phyloP scores from a whole-genome alignment of 2,329 filamentous ascomycete genomes.

The Fusarium sambucinum region DNA sequence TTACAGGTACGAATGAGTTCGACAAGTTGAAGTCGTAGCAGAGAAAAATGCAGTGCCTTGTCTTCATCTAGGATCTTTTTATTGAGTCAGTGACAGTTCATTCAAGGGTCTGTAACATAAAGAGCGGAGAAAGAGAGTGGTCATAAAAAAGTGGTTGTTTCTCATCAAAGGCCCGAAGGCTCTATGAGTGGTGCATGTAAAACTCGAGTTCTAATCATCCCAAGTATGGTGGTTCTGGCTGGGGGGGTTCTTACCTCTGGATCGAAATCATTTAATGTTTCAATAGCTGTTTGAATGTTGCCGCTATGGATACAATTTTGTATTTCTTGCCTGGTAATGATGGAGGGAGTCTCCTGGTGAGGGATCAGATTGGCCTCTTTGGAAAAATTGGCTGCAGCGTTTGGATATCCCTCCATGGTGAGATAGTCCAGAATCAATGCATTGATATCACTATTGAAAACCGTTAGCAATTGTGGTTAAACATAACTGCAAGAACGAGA shows the following conservation, averaged over 20 bases:
- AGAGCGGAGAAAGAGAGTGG: conserved; percentile 23
- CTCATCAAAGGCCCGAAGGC: conserved; percentile 90
- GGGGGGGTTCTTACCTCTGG: conserved; percentile 78
- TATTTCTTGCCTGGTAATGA: conserved; percentile 84
- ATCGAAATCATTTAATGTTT: conserved; percentile 88
- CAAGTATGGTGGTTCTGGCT: conserved; percentile 52
- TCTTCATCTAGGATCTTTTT: conserved; percentile 86
- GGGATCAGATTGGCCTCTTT: conserved; percentile 89
- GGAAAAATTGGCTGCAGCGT: conserved; percentile 92
- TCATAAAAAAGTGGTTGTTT: conserved; percentile 73
- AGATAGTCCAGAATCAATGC: conserved; percentile 96
- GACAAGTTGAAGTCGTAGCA: conserved; percentile 90
- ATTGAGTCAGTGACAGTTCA: conserved; percentile 24
- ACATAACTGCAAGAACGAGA: conserved; percentile 12
- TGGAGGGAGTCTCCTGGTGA: conserved; percentile 77
- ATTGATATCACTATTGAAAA: conserved; percentile 83
- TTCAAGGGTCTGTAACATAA: not conserved
- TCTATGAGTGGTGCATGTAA: conserved; percentile 99
- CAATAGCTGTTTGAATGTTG: conserved; percentile 86
- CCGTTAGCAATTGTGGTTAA: conserved; percentile 47
- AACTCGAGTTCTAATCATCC: conserved; percentile 92
- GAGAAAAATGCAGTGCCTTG: conserved; percentile 85
- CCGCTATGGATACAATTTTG: conserved; percentile 87
- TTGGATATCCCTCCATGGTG: conserved; percentile 93
- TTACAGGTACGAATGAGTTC: conserved; percentile 89